Percentiles rank a stretch among this genome's conserved stretches.
Conservation (phyloP, 179 eudicot species). For the Spinacia oleracea region DNA sequence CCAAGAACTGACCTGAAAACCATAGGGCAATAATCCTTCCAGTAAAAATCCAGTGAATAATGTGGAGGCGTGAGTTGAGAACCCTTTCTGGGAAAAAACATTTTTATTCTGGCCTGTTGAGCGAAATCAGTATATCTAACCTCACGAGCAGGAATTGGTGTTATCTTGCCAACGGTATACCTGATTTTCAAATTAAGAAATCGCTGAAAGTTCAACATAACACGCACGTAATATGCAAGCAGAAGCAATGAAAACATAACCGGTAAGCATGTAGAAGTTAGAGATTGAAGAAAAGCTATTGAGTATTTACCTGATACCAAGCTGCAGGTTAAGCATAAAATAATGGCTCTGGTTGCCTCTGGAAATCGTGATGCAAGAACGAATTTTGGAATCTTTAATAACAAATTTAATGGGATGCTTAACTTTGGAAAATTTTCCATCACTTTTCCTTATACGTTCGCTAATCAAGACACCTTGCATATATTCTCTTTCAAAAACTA, state of each 20-base stretch:
- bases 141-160: constrained; percentile 79
- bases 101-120: constrained; percentile 46
- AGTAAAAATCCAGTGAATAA: constrained; percentile 48
- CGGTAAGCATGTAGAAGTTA: background rate
- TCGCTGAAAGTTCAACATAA: background rate
- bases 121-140: constrained; percentile 54
- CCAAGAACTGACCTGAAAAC: constrained; percentile 65
- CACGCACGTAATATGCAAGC: constrained; percentile 16
- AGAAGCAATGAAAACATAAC: background rate
- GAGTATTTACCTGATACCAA: constrained; percentile 75
- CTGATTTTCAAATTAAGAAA: constrained; percentile 40
- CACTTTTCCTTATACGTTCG: constrained; percentile 49
- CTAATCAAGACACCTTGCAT: constrained; percentile 86
- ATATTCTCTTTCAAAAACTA: constrained; percentile 82
- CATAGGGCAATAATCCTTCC: constrained; percentile 74
- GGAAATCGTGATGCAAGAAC: constrained; percentile 48
- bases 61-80: constrained; percentile 57
- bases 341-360: constrained; percentile 40
- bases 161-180: constrained; percentile 98
- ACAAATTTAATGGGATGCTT: constrained; percentile 50
- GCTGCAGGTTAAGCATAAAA: constrained; percentile 51
- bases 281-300: background rate
- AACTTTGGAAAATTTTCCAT: constrained; percentile 39
- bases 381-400: constrained; percentile 48
- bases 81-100: constrained; percentile 48